phyloP scores from a whole-genome alignment of 345 rosid species.

The Mallotus nudiflorus region DNA sequence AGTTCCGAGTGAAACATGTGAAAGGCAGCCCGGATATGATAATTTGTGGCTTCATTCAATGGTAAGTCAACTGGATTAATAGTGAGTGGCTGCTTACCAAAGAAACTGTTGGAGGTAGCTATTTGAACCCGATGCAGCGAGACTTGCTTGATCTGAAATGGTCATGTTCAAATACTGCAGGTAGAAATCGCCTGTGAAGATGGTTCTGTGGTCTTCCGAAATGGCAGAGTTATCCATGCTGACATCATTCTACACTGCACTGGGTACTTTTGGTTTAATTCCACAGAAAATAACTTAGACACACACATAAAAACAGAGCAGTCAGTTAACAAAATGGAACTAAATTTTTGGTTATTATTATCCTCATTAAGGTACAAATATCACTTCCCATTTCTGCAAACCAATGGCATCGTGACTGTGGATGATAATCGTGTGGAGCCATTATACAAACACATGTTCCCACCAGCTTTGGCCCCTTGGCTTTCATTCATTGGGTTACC shows the following conservation, averaged over 20 bases:
- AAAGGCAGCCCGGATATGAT: conserved; percentile 37
- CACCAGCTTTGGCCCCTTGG: conserved; percentile 26
- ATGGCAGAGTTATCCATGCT: conserved; percentile 46
- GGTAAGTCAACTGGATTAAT: too few species aligned
- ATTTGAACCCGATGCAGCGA: conserved; percentile 1
- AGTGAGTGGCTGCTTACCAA: too few species aligned
- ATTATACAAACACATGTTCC: conserved; percentile 30
- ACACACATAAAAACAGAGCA: not conserved
- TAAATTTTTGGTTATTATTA: conserved; percentile 47
- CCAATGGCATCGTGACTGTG: conserved; percentile 24
- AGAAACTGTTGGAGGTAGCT: not conserved
- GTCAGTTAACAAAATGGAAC: too few species aligned
- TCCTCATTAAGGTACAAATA: conserved; percentile 16
- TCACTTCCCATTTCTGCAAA: conserved; percentile 22
- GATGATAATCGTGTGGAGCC: conserved; percentile 29
- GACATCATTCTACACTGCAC: conserved; percentile 80
- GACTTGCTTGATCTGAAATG: conserved; percentile 17
- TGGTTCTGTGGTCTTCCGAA: conserved; percentile 60
- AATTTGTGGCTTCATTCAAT: conserved; percentile 71
- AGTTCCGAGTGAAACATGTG: conserved; percentile 41
- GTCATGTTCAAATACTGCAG: conserved; percentile 42
- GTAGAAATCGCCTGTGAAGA: conserved; percentile 53
- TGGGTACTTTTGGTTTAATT: conserved; percentile 42
- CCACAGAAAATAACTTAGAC: not conserved
- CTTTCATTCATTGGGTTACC: conserved; percentile 26